Base-by-base conservation (phyloP, 352 stramenopile species). In the Phytopythium delawarense region DNA sequence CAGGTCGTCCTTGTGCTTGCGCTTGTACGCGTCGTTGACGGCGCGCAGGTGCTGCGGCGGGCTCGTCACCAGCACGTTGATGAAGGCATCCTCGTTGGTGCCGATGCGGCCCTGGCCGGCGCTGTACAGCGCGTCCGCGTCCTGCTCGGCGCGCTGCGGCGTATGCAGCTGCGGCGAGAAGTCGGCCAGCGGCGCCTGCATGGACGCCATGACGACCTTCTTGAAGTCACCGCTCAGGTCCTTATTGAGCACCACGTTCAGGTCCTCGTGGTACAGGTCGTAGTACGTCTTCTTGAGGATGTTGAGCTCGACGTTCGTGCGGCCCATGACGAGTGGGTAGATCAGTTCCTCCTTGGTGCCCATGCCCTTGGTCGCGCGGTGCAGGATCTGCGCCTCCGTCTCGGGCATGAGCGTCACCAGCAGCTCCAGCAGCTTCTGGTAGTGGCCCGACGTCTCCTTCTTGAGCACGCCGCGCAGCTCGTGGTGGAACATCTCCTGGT, bases 231-330 rank as follows among this genome's bases (percentile, higher is more conserved):
- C 84, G 30, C 78, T 66, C 13, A 93, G 67, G 37, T 93, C 84
- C 49, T 66, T 67, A 61, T 87, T 71, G 59, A 91, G 63, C 35
- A 72, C 68, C 37, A 84, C 77, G 35, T 73, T 74, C 51, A 93
- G 62, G 49, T 93, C 84, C 45, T 87, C 70, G 54, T 67, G 65
- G 70, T 79, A 75, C 49, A 87, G 53, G 37, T 88, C 76, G 57
- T 81, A 91, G 70, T 79, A 93, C 0, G 84, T 87, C 70, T 89
- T 88, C 71, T 91, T 91, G 53, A 93, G 75, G 63, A 93, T 90
- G 63, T 70, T 70, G 51, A 93, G 77, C 63, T 93, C 84, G 12
- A 67, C 67, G 63, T 89, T 88, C 3, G 84, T 89, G 62, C 84
- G 77, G 32, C 81, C 81, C 39, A 88, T 78, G 34, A 88, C 61